Conservation (phyloP, 176 grass and related monocot species). For the Pontederia paniculata region DNA sequence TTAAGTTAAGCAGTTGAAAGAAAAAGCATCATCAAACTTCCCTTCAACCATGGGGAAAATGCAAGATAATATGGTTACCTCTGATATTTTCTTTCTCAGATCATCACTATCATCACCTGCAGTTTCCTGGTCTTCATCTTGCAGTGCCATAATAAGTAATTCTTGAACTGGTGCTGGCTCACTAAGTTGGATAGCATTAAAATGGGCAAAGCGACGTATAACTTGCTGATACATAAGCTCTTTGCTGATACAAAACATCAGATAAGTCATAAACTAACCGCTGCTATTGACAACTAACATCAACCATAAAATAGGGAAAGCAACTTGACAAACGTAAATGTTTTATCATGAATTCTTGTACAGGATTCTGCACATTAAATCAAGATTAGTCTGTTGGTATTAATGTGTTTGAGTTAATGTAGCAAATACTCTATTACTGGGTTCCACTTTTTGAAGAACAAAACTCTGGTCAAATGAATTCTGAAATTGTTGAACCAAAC, state of each 20-base stretch:
- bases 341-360: too few species aligned
- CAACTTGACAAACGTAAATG: not conserved
- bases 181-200: conserved; percentile 84
- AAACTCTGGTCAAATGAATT: too few species aligned
- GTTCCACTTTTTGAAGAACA: too few species aligned
- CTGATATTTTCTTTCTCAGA: conserved; percentile 73
- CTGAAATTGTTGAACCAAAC: too few species aligned
- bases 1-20: not conserved
- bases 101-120: conserved; percentile 37
- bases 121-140: conserved; percentile 44
- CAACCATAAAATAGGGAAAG: not conserved
- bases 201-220: conserved; percentile 73
- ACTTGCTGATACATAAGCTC: conserved; percentile 95
- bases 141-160: conserved; percentile 70
- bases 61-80: conserved; percentile 26
- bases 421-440: too few species aligned
- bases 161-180: conserved; percentile 71
- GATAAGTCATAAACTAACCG: not conserved
- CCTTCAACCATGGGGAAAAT: not conserved
- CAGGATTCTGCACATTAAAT: too few species aligned
- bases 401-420: too few species aligned
- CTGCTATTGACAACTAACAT: not conserved
- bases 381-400: too few species aligned
- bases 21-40: not conserved
- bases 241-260: conserved; percentile 33